Base-by-base conservation (phyloP, 768 basidiomycete genomes). In the Collybiopsis luxurians region DNA sequence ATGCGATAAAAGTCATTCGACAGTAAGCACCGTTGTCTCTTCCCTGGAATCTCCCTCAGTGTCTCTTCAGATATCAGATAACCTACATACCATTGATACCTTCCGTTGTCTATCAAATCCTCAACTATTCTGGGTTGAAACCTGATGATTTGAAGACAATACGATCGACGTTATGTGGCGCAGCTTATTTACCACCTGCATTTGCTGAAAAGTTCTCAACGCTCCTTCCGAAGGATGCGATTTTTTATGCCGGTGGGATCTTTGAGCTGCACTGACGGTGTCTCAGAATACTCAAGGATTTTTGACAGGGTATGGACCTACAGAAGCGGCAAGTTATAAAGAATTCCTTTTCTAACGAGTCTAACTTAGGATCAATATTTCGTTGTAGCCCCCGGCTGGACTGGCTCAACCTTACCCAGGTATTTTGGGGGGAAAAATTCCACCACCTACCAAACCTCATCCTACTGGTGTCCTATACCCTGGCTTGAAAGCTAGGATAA, bases 241-340 rank as follows among this genome's bases (percentile, higher is more conserved):
- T 64, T 0, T 65, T 81, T 10, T 44, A 58, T 0, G 79, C 82
- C 75, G 86, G 85, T 85, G 44, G 7, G 36, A 38, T 7, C 36
- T 17, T 10, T 71, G 61, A 17, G 51, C 53, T 38, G 9, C 42
- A 38, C 30, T 44, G 31, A 27, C 17, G 28, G 26, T 23, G 3
- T 26, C 27, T 3, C 28, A 12, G 21, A 23, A 47, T 10, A 50
- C 6, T 49, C 48, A n/a, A 17, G 13, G 19, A n/a, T 42, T 42
- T n/a, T 9, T 21, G 2, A 27, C 53, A 86, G 87, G 86, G 0
- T 90, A 87, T 61, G 89, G 89, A 21, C 80, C 87, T 78, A 86
- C 86, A 0, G 87, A 89, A 76, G 67, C 67, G 49, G 86, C 86
- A 64, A 49, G 86, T 70, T 51, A 13, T 6, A 34, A n/a, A n/a